These are phyloP conservation scores for Mucor mucedo DNA, from an alignment of 371 early-diverging fungal species.

Conservation along the genomic window DNA sequence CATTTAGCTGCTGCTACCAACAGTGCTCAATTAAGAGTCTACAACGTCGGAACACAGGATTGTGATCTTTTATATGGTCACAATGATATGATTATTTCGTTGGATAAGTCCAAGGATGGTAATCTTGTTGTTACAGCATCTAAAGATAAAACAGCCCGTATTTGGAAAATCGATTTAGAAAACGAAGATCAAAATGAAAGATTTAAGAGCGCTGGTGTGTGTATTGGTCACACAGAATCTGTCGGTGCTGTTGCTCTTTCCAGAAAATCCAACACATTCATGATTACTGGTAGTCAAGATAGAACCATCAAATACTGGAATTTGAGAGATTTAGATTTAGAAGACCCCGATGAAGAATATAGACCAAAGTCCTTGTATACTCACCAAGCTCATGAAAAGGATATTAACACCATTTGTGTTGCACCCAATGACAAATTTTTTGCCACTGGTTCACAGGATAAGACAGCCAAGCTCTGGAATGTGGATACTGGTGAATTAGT, in stretches of 20 bases:
- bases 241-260: constrained; percentile 84
- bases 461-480: constrained; percentile 94
- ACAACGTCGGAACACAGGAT: constrained; percentile 78
- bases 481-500: constrained; percentile 81
- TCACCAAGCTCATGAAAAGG: constrained; percentile 96
- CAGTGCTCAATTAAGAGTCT: constrained; percentile 88
- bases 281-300: constrained; percentile 91
- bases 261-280: constrained; percentile 65
- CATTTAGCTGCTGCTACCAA: constrained; percentile 92
- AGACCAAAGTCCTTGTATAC: constrained; percentile 79
- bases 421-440: constrained; percentile 92
- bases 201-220: constrained; percentile 69
- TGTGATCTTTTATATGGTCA: constrained; percentile 91
- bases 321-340: constrained; percentile 55
- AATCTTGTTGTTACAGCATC: constrained; percentile 81
- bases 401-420: constrained; percentile 93
- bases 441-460: constrained; percentile 98
- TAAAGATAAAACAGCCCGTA: constrained; percentile 85
- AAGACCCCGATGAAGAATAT: constrained; percentile 45
- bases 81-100: constrained; percentile 82
- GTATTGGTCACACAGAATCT: constrained; percentile 91
- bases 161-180: constrained; percentile 75
- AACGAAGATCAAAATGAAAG: constrained; percentile 44
- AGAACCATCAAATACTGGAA: constrained; percentile 96
- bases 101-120: constrained; percentile 74